Percentiles rank a stretch among this genome's conserved stretches.
phyloP scores from a whole-genome alignment of 1,139 yeast genomes.

The Pichia sp. region DNA sequence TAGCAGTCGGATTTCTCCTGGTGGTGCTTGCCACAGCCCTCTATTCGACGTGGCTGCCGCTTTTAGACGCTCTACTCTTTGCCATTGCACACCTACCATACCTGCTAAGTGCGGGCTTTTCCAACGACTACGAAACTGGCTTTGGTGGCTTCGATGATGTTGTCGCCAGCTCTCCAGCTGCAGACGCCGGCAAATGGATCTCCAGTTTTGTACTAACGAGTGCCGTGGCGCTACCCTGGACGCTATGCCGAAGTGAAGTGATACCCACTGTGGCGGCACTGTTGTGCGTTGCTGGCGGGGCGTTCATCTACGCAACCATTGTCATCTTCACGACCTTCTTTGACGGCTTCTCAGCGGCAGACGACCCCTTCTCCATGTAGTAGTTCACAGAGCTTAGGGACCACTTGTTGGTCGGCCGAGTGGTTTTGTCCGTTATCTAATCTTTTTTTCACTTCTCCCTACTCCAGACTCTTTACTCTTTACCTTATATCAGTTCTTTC shows the following conservation, averaged over 20 bases:
- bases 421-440: no score
- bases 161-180: not conserved
- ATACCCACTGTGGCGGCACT: constrained; percentile 52
- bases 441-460: no score
- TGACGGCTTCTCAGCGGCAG: constrained; percentile 44
- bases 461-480: no score
- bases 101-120: constrained; percentile 30
- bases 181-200: constrained; percentile 60
- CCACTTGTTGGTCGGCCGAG: no score
- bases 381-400: no score
- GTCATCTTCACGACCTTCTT: constrained; percentile 67
- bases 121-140: constrained; percentile 6
- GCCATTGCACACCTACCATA: constrained; percentile 66
- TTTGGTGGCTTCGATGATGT: constrained; percentile 13
- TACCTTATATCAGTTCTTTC: no score
- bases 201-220: constrained; percentile 62
- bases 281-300: constrained; percentile 65
- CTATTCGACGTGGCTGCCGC: constrained; percentile 73
- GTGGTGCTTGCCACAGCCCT: constrained; percentile 73
- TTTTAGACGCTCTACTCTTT: constrained; percentile 38
- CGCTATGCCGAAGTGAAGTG: constrained; percentile 57
- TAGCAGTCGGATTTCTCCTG: constrained; percentile 71
- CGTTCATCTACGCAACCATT: constrained; percentile 64
- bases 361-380: constrained; percentile 27
- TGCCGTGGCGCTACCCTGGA: constrained; percentile 59